Evolutionary conservation across 177 flowering plant species (phyloP), one percentile per base, ranked within the genome.

Genomic region (Tripterygium wilfordii): DNA sequence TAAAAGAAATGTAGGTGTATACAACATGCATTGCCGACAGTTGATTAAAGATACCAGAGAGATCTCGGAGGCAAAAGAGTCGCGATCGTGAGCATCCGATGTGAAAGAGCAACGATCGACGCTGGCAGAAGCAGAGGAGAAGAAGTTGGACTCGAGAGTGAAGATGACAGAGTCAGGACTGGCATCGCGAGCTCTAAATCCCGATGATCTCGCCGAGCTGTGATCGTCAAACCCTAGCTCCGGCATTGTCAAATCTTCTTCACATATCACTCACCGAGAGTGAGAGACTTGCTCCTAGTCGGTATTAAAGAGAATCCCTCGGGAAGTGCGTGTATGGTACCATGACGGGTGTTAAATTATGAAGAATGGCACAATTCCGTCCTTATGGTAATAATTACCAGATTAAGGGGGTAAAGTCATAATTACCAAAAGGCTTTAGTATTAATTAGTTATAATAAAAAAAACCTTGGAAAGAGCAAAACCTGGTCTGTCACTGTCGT

Each of bases 41-140:
- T n/a, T n/a, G n/a, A n/a, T n/a, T n/a, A n/a, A n/a, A 12, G 14
- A 42, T 57, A 85, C 95, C 74, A 67, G 80, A 31, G 82, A 75
- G 62, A 70, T 31, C 21, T 75, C 79, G 14, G 86, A 83, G 47
- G 68, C 63, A 37, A 68, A 49, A 48, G 84, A 69, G 22, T 80
- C 80, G 29, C 51, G 88, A 61, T 80, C 90, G 49, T 63, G 84
- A 47, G 59, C 64, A 50, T 83, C 89, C 37, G 95, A 84, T 12
- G 84, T 82, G 23, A 81, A 85, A 3, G 96, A 88, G 66, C 88
- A 82, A 38, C 89, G 83, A 23, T 84, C 86, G 20, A 68, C 91
- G 36, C 83, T 77, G 10, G 71, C 82, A 27, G 86, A 77, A 45
- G 82, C 76, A 3, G 92, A 89, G 24, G 88, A 88, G 67, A 75